These are phyloP conservation scores for Leishmania aethiopica DNA, from an alignment of 208 protist genomes.

Conservation along the genomic window DNA sequence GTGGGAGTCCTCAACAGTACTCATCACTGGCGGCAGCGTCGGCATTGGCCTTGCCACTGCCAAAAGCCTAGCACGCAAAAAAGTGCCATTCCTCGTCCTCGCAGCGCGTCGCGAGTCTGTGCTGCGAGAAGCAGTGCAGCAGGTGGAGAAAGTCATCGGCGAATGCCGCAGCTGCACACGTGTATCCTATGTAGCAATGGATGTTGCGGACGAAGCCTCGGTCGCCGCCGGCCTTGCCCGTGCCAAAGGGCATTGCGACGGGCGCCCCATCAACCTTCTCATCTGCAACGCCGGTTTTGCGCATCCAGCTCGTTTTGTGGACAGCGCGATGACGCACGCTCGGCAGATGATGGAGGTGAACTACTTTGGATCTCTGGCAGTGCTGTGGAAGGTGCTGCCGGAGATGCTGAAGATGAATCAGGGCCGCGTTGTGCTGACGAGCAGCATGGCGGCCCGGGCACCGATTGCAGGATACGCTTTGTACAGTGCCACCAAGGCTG, in stretches of 20 bases:
- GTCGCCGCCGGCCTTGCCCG: constrained; percentile 44
- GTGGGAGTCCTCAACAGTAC: constrained; percentile 55
- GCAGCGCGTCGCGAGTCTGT: constrained; percentile 66
- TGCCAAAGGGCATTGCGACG: constrained; percentile 30
- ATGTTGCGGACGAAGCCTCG: constrained; percentile 70
- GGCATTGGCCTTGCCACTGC: constrained; percentile 87
- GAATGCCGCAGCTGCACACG: constrained; percentile 37
- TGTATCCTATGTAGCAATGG: constrained; percentile 77
- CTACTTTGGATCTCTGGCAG: constrained; percentile 84
- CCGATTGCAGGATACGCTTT: constrained; percentile 85
- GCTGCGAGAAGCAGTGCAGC: constrained; percentile 53
- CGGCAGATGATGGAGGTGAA: constrained; percentile 87
- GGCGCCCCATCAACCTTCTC: constrained; percentile 65
- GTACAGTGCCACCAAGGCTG: constrained; percentile 89
- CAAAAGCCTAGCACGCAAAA: constrained; percentile 46
- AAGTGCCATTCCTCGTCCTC: constrained; percentile 67
- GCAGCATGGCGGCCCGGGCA: constrained; percentile 74
- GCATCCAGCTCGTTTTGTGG: constrained; percentile 79
- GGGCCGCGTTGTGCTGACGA: constrained; percentile 84
- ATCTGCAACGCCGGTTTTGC: constrained; percentile 88
- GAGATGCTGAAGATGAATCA: constrained; percentile 54
- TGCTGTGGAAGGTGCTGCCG: constrained; percentile 75
- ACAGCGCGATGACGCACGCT: constrained; percentile 59
- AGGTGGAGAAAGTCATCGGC: constrained; percentile 35
- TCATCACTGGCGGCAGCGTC: constrained; percentile 84